phyloP scores from a whole-genome alignment of 345 rosid species.

The Citrus glauca region DNA sequence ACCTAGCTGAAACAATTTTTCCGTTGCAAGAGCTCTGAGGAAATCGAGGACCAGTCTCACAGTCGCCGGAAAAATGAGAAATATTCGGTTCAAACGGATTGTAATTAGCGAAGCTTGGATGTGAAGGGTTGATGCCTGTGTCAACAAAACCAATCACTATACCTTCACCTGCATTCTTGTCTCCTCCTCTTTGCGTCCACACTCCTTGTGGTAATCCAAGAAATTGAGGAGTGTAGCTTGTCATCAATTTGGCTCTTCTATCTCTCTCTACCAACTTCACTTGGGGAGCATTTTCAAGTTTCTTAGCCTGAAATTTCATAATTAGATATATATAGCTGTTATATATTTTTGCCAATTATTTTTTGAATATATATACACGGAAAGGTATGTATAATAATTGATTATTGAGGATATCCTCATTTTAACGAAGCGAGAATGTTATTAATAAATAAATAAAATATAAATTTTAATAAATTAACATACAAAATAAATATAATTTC shows the following conservation, averaged over 20 bases:
- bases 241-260: conserved; percentile 77
- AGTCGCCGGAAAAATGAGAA: conserved; percentile 66
- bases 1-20: conserved; percentile 72
- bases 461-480: too few relatives aligned
- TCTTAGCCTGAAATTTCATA: conserved; percentile 46
- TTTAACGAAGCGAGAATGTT: too few relatives aligned
- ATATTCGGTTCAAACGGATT: conserved; percentile 35
- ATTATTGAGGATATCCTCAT: too few relatives aligned
- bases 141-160: conserved; percentile 77
- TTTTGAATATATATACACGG: too few relatives aligned
- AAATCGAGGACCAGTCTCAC: conserved; percentile 66
- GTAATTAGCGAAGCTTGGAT: conserved; percentile 66
- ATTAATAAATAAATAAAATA: too few relatives aligned
- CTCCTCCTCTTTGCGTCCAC: conserved; percentile 49
- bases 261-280: conserved; percentile 76
- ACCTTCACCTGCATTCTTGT: conserved; percentile 55
- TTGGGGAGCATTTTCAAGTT: conserved; percentile 41
- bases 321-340: too few relatives aligned
- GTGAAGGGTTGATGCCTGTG: conserved; percentile 68
- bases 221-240: conserved; percentile 76
- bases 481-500: too few relatives aligned
- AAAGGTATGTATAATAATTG: too few relatives aligned
- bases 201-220: conserved; percentile 50
- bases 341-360: too few relatives aligned
- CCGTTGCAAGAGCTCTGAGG: conserved; percentile 65